Conservation (phyloP, 2,329 filamentous ascomycete species). For the Botrytis hyacinthi region DNA sequence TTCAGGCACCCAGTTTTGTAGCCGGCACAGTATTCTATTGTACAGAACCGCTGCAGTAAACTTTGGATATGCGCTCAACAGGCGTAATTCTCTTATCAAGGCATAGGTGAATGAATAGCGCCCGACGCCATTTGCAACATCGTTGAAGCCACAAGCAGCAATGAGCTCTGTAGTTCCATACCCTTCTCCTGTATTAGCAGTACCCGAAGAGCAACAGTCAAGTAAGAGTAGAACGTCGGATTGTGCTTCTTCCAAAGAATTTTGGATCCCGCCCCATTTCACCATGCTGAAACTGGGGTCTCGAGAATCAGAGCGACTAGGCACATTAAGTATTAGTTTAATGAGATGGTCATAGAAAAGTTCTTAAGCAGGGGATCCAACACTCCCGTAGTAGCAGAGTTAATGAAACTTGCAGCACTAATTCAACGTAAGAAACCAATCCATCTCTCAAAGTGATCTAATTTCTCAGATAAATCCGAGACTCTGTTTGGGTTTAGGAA, state of each 20-base stretch:
- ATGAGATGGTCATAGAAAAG: neutral
- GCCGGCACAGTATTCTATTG: neutral
- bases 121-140: neutral
- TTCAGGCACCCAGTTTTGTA: neutral
- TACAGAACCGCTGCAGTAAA: neutral
- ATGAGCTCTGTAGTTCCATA: neutral
- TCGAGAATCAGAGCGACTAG: neutral
- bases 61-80: neutral
- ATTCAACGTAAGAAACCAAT: too few relatives aligned
- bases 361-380: neutral
- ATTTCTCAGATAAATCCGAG: too few relatives aligned
- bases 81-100: neutral
- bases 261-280: constrained; percentile 81
- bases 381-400: too few relatives aligned
- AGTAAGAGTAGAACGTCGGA: constrained; percentile 50
- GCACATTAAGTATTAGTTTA: neutral
- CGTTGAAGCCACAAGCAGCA: neutral
- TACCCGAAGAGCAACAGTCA: constrained; percentile 51
- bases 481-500: too few relatives aligned
- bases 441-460: too few relatives aligned
- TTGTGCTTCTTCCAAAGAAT: constrained; percentile 63
- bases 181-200: constrained; percentile 42
- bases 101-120: neutral
- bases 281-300: constrained; percentile 27
- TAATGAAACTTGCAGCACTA: too few relatives aligned